A percentile compares a stretch with the other conserved stretches of the same genome.
These are phyloP conservation scores for Colletotrichum tofieldiae DNA, from an alignment of 2,329 filamentous ascomycete genomes.

Conservation along the genomic window DNA sequence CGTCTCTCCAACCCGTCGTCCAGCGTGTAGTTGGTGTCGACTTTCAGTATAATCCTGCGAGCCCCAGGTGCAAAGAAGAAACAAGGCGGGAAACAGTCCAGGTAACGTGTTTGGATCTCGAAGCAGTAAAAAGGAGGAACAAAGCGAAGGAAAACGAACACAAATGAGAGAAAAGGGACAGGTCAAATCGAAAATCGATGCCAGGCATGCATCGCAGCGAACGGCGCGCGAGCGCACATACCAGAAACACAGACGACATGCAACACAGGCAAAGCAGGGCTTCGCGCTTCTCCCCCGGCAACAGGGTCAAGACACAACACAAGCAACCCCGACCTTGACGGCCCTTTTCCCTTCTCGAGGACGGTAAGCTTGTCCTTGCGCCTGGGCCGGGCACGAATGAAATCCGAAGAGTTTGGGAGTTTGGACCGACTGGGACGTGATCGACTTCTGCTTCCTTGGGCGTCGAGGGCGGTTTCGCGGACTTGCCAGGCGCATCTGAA, in stretches of 20 bases:
- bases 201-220: constrained; percentile 13
- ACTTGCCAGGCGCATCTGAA: constrained; percentile 43
- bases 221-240: constrained; percentile 35
- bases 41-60: neutral
- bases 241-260: constrained; percentile 41
- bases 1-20: constrained; percentile 6
- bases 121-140: neutral
- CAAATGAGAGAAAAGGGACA: constrained; percentile 3
- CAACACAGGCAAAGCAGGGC: constrained; percentile 40
- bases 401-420: constrained; percentile 43
- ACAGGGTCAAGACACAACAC: constrained; percentile 30
- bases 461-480: constrained; percentile 41
- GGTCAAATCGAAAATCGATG: constrained; percentile 34
- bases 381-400: constrained; percentile 41
- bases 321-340: constrained; percentile 34
- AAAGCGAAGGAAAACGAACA: neutral
- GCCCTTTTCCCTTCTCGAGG: constrained; percentile 13
- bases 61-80: constrained; percentile 1
- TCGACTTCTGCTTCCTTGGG: constrained; percentile 42
- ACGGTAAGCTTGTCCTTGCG: constrained; percentile 38
- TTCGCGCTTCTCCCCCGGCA: constrained; percentile 33
- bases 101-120: neutral
- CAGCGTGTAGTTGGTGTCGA: constrained; percentile 17
- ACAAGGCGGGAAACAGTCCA: constrained; percentile 20
- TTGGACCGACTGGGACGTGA: constrained; percentile 49